These are phyloP conservation scores for Lasiosphaeria ovina DNA, from an alignment of 495 filamentous ascomycete species.

Conservation along the genomic window DNA sequence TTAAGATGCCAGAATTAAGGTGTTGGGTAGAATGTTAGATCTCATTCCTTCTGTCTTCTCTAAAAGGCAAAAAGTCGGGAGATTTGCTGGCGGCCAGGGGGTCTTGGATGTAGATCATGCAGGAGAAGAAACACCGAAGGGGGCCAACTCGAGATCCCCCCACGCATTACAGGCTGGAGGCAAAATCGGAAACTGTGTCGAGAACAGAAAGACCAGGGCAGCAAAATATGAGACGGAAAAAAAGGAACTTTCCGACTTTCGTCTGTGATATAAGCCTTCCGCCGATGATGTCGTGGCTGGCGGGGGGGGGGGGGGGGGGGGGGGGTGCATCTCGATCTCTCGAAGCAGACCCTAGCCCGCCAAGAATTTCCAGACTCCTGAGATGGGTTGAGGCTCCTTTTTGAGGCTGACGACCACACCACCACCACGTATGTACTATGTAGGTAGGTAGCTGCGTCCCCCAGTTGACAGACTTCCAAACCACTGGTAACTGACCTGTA, in stretches of 20 bases:
- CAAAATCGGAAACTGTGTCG: slow-evolving; percentile 1
- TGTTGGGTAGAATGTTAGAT: neutral
- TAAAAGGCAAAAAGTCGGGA: neutral
- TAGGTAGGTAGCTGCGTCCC: too few relatives aligned
- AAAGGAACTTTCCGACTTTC: neutral
- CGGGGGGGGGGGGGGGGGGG: too few relatives aligned
- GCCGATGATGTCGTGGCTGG: too few relatives aligned
- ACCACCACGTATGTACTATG: too few relatives aligned
- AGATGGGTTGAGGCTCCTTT: too few relatives aligned
- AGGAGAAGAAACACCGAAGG: slow-evolving; percentile 19
- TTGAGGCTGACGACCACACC: too few relatives aligned
- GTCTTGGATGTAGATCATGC: slow-evolving; percentile 17
- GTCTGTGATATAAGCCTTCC: too few relatives aligned
- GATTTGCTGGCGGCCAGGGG: neutral
- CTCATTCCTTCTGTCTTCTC: neutral
- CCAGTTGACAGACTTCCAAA: too few relatives aligned
- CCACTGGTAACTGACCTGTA: too few relatives aligned
- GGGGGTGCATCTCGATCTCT: too few relatives aligned
- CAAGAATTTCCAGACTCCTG: too few relatives aligned
- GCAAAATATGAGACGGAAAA: neutral
- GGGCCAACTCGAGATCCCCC: neutral
- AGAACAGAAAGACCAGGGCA: neutral
- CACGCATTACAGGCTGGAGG: slow-evolving; percentile 14
- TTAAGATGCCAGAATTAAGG: neutral
- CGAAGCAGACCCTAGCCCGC: too few relatives aligned